Base-by-base conservation (phyloP, 306 rosid species). In the Dalbergia oliveri region DNA sequence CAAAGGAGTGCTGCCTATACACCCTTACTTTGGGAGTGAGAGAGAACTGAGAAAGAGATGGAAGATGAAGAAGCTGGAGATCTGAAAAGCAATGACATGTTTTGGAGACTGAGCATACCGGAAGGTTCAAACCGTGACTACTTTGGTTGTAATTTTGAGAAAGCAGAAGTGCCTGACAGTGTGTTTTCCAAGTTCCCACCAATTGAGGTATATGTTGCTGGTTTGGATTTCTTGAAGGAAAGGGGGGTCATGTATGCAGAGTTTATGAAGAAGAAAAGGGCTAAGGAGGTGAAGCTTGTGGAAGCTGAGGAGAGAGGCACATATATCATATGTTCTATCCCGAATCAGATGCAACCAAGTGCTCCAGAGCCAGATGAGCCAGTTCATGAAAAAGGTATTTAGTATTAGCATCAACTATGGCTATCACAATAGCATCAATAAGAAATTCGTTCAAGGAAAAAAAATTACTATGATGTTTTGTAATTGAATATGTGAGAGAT, bases 21-120 rank as follows among this genome's bases (percentile, higher is more conserved):
- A 95, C 65, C 99, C 98, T 44, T 95, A 91, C 75, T 95, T 95
- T 80, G 97, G 98, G 6, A 95, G 94, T 54, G 96, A 93, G 84
- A 81, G 56, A 88, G 97, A 51, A 93, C 94, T 0, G 81, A 87
- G 84, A 56, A 80, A 16, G 96, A 95, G 84, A 75, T 41, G 62
- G 82, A 1, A 1, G 83, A 77, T 21, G 90, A 56, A 3, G 80
- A 70, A 61, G 75, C 16, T 34, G 70, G 4, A 33, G 75, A 76
- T 37, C 85, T 87, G 15, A 47, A 43, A 1, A 77, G 70, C 67
- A 87, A 81, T 69, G 89, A 87, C 41, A 80, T 87, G 87, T 83
- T 83, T 50, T 84, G 99, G 99, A 82, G 82, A 49, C 74, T 90
- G 3, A 90, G 99, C 58, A 83, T 94, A 70, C 99, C 99, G 0